Evolutionary conservation across 306 rosid species (phyloP).

Genomic region (Glycyrrhiza uralensis): DNA sequence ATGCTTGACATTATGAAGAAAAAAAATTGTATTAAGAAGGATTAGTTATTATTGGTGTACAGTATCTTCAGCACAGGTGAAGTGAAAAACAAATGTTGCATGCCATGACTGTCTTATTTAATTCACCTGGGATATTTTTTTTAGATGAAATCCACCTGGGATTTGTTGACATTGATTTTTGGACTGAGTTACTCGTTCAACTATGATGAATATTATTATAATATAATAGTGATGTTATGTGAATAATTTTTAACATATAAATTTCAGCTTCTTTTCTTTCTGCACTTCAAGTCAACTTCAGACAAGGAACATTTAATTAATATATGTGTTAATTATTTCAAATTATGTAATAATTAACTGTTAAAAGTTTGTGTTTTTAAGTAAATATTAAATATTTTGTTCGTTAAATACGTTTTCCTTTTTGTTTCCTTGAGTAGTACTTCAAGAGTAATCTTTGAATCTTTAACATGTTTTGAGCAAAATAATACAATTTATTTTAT

Average conservation of each 20-base stretch:
- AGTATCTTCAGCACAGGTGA: background rate
- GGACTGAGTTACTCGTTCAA: background rate
- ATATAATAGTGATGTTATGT: background rate
- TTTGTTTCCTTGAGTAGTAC: too few species aligned
- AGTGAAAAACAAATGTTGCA: slow-evolving; percentile 1
- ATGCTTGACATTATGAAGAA: slow-evolving; percentile 20
- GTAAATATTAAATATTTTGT: too few species aligned
- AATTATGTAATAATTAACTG: too few species aligned
- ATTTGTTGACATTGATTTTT: background rate
- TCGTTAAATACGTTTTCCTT: too few species aligned
- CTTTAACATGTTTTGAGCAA: too few species aligned
- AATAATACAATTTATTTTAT: too few species aligned
- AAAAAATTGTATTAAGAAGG: slow-evolving; percentile 19
- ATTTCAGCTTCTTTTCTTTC: background rate
- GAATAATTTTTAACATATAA: background rate
- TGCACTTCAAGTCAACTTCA: too few species aligned
- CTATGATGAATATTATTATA: too few species aligned
- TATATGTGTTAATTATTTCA: too few species aligned
- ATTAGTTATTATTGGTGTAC: slow-evolving; percentile 34
- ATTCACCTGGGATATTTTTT: background rate
- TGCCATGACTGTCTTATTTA: background rate
- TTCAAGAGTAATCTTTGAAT: too few species aligned
- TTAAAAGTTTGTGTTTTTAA: too few species aligned
- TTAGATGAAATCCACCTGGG: background rate
- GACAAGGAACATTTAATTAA: too few species aligned